Base-by-base conservation (phyloP, 1,139 yeast species). In the Wickerhamiella infanticola region DNA sequence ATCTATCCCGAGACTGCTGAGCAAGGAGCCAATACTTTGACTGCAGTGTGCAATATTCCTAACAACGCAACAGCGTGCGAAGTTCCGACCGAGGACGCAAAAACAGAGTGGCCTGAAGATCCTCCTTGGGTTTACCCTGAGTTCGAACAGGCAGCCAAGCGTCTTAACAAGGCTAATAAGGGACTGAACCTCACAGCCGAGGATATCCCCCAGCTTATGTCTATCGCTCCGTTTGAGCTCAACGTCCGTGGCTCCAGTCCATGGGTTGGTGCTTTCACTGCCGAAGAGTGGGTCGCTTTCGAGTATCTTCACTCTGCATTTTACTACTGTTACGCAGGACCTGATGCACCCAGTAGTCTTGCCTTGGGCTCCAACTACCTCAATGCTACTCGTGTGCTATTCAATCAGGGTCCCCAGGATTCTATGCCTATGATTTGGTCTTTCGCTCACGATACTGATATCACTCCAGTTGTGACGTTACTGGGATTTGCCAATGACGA, bases 381-480 rank as follows among this genome's bases (percentile, higher is more conserved):
- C 46, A 67, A 73, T 47, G 77, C 81, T 23, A 65, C 77, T 5
- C 57, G 71, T 45, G 57, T 64, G 24, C 61, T 75, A 43, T 63
- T 76, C 52, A 63, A 54, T 53, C 62, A 56, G 64, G 70, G 60
- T 57, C 70, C 54, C 53, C 49, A 48, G 7, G 46, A 37, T 7
- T 42, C 45, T 7, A 53, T 58, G 6, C 56, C 57, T 5, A 44
- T 62, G 36, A 57, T 52, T 42, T 56, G 73, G 47, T 60, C 69
- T 8, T 75, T 75, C 57, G 62, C 75, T 9, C 81, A 76, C 58
- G 80, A 75, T 54, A 67, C 74, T 9, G 77, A 74, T 51, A 53
- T 75, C 41, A 68, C 70, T 46, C 60, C 68, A 42, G 67, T 63
- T 49, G 63, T 66, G 48, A 59, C 72, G 29, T 68, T 75, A 0